Base-by-base conservation (phyloP, 306 rosid species). In the Rosa chinensis region DNA sequence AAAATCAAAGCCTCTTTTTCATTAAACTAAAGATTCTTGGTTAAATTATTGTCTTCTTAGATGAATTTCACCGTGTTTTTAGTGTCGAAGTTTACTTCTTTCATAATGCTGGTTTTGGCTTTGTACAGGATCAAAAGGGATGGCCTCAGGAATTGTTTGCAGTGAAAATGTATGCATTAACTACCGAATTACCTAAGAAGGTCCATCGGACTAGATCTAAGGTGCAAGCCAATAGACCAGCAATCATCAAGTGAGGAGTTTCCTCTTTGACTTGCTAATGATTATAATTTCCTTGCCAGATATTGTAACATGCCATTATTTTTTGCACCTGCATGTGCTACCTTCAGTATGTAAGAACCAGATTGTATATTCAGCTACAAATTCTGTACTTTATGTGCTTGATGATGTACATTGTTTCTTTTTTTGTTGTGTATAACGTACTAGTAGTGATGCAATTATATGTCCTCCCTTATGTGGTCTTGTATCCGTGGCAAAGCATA, bases 161-260 rank as follows among this genome's bases (percentile, higher is more conserved):
- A 7, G 99, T 95, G 82, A 95, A 93, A 90, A 95, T 93, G 88
- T 93, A 95, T 79, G 99, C 97, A 53, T 85, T 95, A 82, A 86
- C 85, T 28, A 86, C 89, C 0, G 97, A 95, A 0, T 66, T 77
- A 78, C 97, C 96, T 21, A 93, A 85, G 92, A 89, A 80, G 92
- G 81, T 76, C 72, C 85, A 73, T 42, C 83, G 83, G 18, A 42
- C 86, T 49, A 90, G 84, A 87, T 89, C 91, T 74, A 90, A 89
- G 80, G 81, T 73, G 79, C 82, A 79, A 69, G 78, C 86, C 72
- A 92, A 95, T 79, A 89, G 89, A 82, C 99, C 99, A 44, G 42
- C 87, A 81, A 86, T 88, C 81, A 95, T 93, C 82, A 85, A 81
- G 90, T 95, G 91, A 92, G 70, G 53, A 69, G 18, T 42, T 76